A percentile compares a stretch with the other conserved stretches of the same genome.
Evolutionary conservation across 495 filamentous ascomycete genomes (phyloP).

Genomic region (Acidomyces sp.): DNA sequence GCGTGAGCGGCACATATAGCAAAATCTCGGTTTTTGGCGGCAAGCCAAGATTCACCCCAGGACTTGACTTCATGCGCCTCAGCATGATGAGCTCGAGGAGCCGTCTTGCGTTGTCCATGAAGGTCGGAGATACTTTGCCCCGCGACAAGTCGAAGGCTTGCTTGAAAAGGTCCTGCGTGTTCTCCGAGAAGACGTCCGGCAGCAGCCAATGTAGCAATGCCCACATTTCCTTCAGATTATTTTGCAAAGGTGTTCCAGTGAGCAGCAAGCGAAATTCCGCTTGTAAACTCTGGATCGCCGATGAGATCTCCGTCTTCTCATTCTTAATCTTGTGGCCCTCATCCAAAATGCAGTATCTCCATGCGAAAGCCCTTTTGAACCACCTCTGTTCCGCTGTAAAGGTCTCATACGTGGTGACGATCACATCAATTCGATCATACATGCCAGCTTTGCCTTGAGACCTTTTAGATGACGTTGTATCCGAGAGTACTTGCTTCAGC

Average conservation of each 20-base stretch:
- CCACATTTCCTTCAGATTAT: constrained; percentile 51
- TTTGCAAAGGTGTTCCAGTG: constrained; percentile 53
- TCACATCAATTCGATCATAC: constrained; percentile 31
- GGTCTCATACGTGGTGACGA: constrained; percentile 52
- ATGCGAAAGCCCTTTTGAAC: constrained; percentile 47
- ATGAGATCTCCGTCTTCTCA: constrained; percentile 37
- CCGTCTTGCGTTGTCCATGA: constrained; percentile 40
- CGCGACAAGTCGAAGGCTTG: constrained; percentile 45
- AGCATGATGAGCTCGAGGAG: constrained; percentile 52
- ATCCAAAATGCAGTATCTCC: constrained; percentile 45
- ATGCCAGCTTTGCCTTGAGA: background rate
- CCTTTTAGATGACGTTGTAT: constrained; percentile 4
- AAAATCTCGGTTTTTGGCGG: constrained; percentile 48
- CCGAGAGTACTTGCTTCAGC: constrained; percentile 35
- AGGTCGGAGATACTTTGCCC: constrained; percentile 40
- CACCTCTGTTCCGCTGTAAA: constrained; percentile 43
- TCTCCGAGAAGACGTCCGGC: constrained; percentile 45
- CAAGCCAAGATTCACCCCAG: constrained; percentile 43
- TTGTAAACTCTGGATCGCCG: constrained; percentile 37
- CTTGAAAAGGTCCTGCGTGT: constrained; percentile 41
- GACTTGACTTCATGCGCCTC: constrained; percentile 48
- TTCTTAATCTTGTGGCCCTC: constrained; percentile 54
- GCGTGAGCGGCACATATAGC: constrained; percentile 47
- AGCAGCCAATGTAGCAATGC: constrained; percentile 50
- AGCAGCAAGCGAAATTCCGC: constrained; percentile 49